phyloP scores from a whole-genome alignment of 495 filamentous ascomycete species.

The Podospora conica region DNA sequence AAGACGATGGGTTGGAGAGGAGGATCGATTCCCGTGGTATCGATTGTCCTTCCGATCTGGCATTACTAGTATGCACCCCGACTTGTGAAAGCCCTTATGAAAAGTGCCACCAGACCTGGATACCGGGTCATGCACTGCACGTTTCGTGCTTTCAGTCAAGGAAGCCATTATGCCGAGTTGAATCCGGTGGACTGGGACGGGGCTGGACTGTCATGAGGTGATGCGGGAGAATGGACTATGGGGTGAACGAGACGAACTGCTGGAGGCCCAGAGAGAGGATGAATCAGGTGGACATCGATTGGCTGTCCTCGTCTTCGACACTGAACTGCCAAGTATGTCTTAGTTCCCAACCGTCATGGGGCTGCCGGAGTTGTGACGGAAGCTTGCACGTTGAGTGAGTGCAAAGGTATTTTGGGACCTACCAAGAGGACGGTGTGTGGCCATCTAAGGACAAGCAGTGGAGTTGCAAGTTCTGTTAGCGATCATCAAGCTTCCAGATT shows the following conservation, averaged over 20 bases:
- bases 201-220: no score
- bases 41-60: background rate
- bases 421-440: background rate
- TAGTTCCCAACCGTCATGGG: background rate
- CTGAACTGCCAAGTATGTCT: background rate
- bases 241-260: no score
- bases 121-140: no score
- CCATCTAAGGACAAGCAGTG: background rate
- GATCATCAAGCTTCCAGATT: background rate
- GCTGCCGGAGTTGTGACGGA: background rate
- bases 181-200: no score
- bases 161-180: no score
- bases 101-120: background rate
- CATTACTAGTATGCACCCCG: no score
- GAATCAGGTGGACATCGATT: no score
- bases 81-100: background rate
- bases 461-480: background rate
- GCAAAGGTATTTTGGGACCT: no score
- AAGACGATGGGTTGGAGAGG: background rate
- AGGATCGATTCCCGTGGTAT: no score
- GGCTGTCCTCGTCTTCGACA: background rate
- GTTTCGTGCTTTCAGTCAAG: no score
- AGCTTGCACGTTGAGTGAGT: background rate
- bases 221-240: no score
- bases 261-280: no score